These are phyloP conservation scores for Aspergillus puulaauensis DNA, from an alignment of 2,329 filamentous ascomycete species.

Conservation along the genomic window DNA sequence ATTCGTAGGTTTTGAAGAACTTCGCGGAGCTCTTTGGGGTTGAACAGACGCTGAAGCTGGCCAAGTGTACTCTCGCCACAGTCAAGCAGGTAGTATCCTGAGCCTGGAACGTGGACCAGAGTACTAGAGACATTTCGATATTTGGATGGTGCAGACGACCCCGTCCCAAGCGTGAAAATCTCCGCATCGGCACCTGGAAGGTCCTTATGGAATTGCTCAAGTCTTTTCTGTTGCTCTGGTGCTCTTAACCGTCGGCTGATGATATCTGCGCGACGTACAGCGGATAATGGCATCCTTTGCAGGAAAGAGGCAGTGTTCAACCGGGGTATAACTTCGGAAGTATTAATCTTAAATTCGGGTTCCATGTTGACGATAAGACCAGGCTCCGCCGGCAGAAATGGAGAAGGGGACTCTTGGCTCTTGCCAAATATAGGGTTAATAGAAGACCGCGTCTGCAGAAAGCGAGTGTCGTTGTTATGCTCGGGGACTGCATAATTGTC, in stretches of 20 bases:
- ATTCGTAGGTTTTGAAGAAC: slow-evolving; percentile 75
- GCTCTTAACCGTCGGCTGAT: slow-evolving; percentile 30
- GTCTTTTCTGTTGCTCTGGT: slow-evolving; percentile 29
- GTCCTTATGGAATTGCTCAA: slow-evolving; percentile 55
- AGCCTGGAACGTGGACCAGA: slow-evolving; percentile 76
- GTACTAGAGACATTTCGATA: slow-evolving; percentile 94
- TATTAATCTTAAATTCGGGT: slow-evolving; percentile 43
- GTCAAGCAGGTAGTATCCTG: slow-evolving; percentile 88
- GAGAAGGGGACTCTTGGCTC: slow-evolving; percentile 10
- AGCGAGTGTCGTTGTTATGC: slow-evolving; percentile 55
- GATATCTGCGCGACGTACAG: slow-evolving; percentile 28
- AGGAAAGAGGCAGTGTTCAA: slow-evolving; percentile 26
- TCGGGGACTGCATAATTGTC: slow-evolving; percentile 70
- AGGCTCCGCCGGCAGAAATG: slow-evolving; percentile 39
- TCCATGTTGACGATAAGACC: slow-evolving; percentile 47
- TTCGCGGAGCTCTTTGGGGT: slow-evolving; percentile 62
- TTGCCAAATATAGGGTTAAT: slow-evolving; percentile 4
- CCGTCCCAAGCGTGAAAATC: slow-evolving; percentile 84
- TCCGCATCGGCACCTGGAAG: slow-evolving; percentile 75
- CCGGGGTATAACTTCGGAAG: slow-evolving; percentile 26
- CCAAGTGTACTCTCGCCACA: slow-evolving; percentile 90
- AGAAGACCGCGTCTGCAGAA: slow-evolving; percentile 38
- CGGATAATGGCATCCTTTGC: slow-evolving; percentile 28
- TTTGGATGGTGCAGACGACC: slow-evolving; percentile 85
- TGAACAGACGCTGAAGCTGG: slow-evolving; percentile 75